Evolutionary conservation across 2,329 filamentous ascomycete genomes (phyloP), one percentile per base, ranked within the genome.

Genomic region (Chrysoporthe deuterocubensis): DNA sequence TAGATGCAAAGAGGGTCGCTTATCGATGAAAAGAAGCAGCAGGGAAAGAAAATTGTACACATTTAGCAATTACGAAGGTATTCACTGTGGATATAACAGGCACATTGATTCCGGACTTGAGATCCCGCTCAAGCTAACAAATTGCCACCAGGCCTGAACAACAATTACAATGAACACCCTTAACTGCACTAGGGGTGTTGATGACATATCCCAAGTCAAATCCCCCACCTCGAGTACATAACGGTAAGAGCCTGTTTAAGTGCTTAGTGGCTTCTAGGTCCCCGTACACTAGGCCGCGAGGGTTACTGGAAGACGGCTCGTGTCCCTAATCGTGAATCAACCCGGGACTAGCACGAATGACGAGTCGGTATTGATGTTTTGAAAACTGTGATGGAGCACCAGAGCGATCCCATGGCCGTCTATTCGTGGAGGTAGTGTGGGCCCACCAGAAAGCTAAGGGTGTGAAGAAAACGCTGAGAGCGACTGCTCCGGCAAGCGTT

Each of bases 381-480:
- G 32, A 13, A 8, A 40, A 16, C 18, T 6, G 16, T 4, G 34
- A 40, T 57, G 34, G 54, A 6, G 54, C 34, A 40, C 54, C 5
- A 18, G 34, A n/a, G 21, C 46, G 46, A 63, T 26, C 61, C 48
- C 61, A 48, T 63, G 61, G 61, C 48, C 40, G 8, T 42, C 3
- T 34, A 32, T 42, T 32, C 21, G 40, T 18, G 11, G 40, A 43
- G 46, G 46, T 42, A n/a, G 48, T 63, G 61, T 54, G 61, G 61
- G 48, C 34, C 13, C 18, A 34, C 34, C 18, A 50, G 34, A 34
- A 21, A 9, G 11, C 5, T 50, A 37, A 63, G 61, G 61, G 61
- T 63, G 61, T 56, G 48, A 26, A 54, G 34, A 52, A 1, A 16
- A 26, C 54, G 61, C 61, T 63, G 61, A 54, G n/a, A 26, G 42